Percentiles rank a stretch among this genome's conserved stretches.
Conservation (phyloP, 2,329 filamentous ascomycete species). For the Neofusicoccum kwambonambiense region DNA sequence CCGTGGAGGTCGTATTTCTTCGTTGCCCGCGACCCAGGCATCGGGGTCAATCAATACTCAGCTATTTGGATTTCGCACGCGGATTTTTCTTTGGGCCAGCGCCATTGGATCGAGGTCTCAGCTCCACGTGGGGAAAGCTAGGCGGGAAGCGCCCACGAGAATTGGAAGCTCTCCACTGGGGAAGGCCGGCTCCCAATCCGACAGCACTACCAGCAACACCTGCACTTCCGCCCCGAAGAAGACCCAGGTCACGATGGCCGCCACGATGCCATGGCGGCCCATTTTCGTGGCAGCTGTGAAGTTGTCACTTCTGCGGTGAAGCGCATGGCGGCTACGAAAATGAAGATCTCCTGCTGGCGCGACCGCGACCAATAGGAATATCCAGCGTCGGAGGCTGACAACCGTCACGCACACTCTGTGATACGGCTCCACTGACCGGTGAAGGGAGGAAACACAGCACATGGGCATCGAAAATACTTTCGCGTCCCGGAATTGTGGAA, state of each 20-base stretch:
- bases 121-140: neutral
- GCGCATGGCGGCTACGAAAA: constrained; percentile 1
- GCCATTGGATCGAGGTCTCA: neutral
- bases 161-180: neutral
- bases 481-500: neutral
- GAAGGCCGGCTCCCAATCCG: neutral
- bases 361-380: constrained; percentile 2
- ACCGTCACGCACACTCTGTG: constrained; percentile 8
- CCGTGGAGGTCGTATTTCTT: neutral
- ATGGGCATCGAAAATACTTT: neutral
- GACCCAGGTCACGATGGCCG: neutral
- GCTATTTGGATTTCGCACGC: neutral
- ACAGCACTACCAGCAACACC: neutral
- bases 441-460: neutral
- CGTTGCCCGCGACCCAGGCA: neutral
- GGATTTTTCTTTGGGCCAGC: neutral
- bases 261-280: neutral
- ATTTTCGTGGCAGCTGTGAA: neutral
- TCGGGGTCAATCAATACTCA: neutral
- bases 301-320: neutral
- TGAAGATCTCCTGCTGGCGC: constrained; percentile 13
- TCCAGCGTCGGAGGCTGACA: neutral
- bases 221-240: neutral
- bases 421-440: constrained; percentile 6
- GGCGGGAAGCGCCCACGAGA: neutral